Base-by-base conservation (phyloP, 2,329 filamentous ascomycete genomes). In the Fusarium coffeatum region DNA sequence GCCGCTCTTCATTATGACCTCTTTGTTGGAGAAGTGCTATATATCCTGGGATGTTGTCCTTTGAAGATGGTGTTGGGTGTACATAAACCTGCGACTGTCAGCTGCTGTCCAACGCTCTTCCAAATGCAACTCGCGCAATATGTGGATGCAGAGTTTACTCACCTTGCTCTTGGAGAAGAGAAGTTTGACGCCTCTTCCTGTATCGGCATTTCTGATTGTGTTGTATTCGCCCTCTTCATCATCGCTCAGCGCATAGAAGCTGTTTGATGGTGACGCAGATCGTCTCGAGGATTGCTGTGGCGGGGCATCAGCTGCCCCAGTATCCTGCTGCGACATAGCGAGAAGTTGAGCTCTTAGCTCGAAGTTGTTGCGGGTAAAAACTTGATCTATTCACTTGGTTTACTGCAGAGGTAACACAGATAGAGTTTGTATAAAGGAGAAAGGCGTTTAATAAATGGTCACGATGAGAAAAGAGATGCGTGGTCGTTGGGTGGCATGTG, bases 81-180 rank as follows among this genome's bases (percentile, higher is more conserved):
- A 99, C 91, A 78, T 98, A 99, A 78, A 99, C 96, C 91, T 94
- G 74, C 13, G 15, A 54, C 59, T 32, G 66, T 72, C 32, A 73
- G 71, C 56, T 48, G 30, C 59, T 28, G 28, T 48, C 37, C 15
- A 11, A 40, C 20, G 13, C 20, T 48, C 15, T 15, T 41, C 30
- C 30, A 42, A 51, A 47, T 37, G 25, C 40, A 12, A 55, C 37
- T 59, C 16, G 55, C 28, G 61, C 12, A 30, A 49, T 55, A 34
- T 40, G 18, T n/a, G 28, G 28, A 45, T 10, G 46, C 48, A 8
- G 12, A 42, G 15, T n/a, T 8, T 49, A 76, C 84, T 48, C 75
- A 93, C 92, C 87, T 98, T 99, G 90, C 94, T 98, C 83, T 99
- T 99, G 22, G 94, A 95, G 76, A 92, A 98, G 16, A 99, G 85